Conservation (phyloP, 140 eudicot genomes). For the Cichorium intybus region DNA sequence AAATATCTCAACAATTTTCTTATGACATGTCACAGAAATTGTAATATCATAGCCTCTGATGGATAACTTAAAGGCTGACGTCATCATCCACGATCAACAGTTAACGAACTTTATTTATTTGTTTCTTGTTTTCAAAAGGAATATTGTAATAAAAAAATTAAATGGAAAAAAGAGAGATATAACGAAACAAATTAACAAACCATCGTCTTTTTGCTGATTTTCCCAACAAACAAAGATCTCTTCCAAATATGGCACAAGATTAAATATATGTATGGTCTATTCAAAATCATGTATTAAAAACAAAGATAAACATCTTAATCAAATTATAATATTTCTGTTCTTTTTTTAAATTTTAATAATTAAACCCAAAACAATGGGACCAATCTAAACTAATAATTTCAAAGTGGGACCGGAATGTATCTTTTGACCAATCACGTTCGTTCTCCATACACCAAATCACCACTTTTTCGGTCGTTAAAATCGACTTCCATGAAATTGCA, state of each 20-base stretch:
- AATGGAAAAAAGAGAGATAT: background rate
- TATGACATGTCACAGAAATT: background rate
- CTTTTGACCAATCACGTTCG: constrained; percentile 20
- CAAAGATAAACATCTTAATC: background rate
- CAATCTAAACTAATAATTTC: constrained; percentile 5
- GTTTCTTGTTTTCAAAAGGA: background rate
- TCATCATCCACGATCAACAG: constrained; percentile 6
- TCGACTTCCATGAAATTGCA: constrained; percentile 10
- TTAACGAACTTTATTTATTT: background rate
- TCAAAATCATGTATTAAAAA: background rate
- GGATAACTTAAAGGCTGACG: background rate
- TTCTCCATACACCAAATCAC: constrained; percentile 6
- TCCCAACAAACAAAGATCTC: too few species aligned
- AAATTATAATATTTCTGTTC: background rate
- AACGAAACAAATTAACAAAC: background rate
- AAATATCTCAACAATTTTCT: constrained; percentile 8
- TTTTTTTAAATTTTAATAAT: background rate
- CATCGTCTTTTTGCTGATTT: background rate
- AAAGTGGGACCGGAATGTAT: constrained; percentile 6
- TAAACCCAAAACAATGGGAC: constrained; percentile 11
- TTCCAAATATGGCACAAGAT: too few species aligned
- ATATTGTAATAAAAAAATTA: background rate
- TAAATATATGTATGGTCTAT: too few species aligned
- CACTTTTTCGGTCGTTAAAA: constrained; percentile 8
- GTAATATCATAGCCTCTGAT: background rate